phyloP scores from a whole-genome alignment of 805 yeast genomes.

The Yamadazyma sp. region DNA sequence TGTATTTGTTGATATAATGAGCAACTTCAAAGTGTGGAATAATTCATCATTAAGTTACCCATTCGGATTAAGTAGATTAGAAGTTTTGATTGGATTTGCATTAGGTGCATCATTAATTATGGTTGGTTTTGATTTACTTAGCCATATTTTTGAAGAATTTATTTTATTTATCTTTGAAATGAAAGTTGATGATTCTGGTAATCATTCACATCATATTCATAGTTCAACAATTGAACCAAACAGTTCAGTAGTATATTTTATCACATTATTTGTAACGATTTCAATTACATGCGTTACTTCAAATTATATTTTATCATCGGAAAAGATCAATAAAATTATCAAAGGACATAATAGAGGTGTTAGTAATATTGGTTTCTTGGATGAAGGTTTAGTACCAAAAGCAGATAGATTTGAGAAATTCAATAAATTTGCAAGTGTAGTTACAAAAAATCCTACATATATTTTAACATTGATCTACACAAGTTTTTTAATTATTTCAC shows the following conservation, averaged over 20 bases:
- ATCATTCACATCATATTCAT: slow-evolving; percentile 41
- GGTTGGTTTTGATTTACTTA: slow-evolving; percentile 85
- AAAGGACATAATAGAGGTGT: slow-evolving; percentile 18
- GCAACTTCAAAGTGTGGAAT: slow-evolving; percentile 93
- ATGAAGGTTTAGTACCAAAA: slow-evolving; percentile 6
- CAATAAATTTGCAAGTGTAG: slow-evolving; percentile 10
- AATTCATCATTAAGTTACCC: slow-evolving; percentile 80
- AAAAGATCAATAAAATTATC: slow-evolving; percentile 33
- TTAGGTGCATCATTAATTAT: slow-evolving; percentile 78
- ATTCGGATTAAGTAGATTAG: slow-evolving; percentile 89
- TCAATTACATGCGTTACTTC: slow-evolving; percentile 33
- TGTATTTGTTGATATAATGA: slow-evolving; percentile 71
- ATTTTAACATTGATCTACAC: slow-evolving; percentile 45
- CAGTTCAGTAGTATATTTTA: slow-evolving; percentile 25
- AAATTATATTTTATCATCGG: slow-evolving; percentile 28
- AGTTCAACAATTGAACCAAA: slow-evolving; percentile 19
- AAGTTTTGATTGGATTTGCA: slow-evolving; percentile 85
- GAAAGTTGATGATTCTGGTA: slow-evolving; percentile 23
- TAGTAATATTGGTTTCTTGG: slow-evolving; percentile 12
- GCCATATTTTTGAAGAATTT: slow-evolving; percentile 82
- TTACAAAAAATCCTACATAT: slow-evolving; percentile 41
- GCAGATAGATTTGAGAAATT: slow-evolving; percentile 8
- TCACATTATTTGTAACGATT: slow-evolving; percentile 20
- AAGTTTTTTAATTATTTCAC: slow-evolving; percentile 37
- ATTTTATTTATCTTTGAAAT: slow-evolving; percentile 39